Base-by-base conservation (phyloP, 2,329 filamentous ascomycete species). In the Dryadomyces quercus-mongolicae region DNA sequence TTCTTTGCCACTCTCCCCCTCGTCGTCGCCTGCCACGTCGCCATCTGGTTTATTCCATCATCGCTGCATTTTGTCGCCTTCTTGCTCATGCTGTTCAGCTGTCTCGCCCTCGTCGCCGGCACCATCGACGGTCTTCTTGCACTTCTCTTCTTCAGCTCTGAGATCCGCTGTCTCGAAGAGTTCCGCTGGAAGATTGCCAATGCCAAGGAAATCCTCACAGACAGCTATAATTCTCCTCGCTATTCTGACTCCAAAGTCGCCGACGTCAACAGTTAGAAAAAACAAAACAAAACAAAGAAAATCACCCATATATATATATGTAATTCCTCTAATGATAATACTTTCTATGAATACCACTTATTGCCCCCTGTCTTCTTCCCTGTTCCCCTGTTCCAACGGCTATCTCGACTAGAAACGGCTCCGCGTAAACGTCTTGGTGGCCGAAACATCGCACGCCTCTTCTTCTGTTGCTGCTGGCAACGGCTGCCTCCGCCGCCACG, bases 131-230 rank as follows among this genome's bases (percentile, higher is more conserved):
- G 92, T 0, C 69, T 97, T 44, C 87, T 97, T 66, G 86, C 90
- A 0, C 77, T 93, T 0, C 68, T 97, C 50, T 98, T 98, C 66
- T 85, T 95, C 56, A 84, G 85, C 12, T 83, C 82, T 57, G 93
- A 98, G 71, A 70, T 96, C 56, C 78, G 89, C 56, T 84, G 86
- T 4, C 71, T 98, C 54, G 84, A 82, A 62, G 93, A 98, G 71
- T 97, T 97, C 70, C 82, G 93, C 66, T 96, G 89, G 86, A 93
- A 98, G 68, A 84, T 97, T 25, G 73, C 72, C 51, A 91, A 86
- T 65, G 84, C 85, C 13, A 40, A 40, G 15, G 36, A 40, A 2
- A 4, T 12, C 36, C 36, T 40, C 36, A 16, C 10, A 4, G 15
- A 40, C 10, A 13, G 36, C 25, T 31, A 31, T 31, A 31, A 31